Percentiles rank a stretch among this genome's conserved stretches.
phyloP scores from a whole-genome alignment of 306 rosid species.

The Hippophae tibetana region DNA sequence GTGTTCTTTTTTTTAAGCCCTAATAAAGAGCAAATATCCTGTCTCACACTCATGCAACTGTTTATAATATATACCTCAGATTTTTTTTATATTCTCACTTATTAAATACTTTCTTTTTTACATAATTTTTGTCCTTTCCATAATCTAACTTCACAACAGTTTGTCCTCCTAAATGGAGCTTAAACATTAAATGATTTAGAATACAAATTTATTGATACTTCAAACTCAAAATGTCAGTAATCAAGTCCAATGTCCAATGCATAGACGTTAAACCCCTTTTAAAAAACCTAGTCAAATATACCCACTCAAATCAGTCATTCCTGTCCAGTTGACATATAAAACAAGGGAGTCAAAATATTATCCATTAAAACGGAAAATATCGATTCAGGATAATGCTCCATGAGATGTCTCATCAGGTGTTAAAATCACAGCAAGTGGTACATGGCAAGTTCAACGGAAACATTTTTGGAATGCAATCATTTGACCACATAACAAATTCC shows the following conservation, averaged over 20 bases:
- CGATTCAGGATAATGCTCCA: neutral
- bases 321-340: constrained; percentile 30
- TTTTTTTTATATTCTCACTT: constrained; percentile 7
- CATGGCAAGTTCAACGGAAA: too few species aligned
- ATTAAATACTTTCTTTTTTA: neutral
- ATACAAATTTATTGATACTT: too few species aligned
- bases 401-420: neutral
- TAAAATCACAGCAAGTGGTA: too few species aligned
- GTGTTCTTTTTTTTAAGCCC: constrained; percentile 28
- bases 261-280: constrained; percentile 22
- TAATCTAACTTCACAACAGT: too few species aligned
- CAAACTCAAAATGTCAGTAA: too few species aligned
- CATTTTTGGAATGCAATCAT: too few species aligned
- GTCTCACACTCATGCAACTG: constrained; percentile 22
- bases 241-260: constrained; percentile 25
- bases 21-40: constrained; percentile 29
- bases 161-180: too few species aligned
- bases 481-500: too few species aligned
- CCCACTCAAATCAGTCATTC: constrained; percentile 26
- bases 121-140: neutral
- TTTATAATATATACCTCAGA: constrained; percentile 9
- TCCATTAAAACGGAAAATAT: constrained; percentile 16
- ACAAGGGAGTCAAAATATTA: constrained; percentile 24
- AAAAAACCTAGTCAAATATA: constrained; percentile 30
- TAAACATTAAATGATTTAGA: too few species aligned